Percentiles rank a stretch among this genome's conserved stretches.
phyloP scores from a whole-genome alignment of 164 flowering plant species.

The Kingdonia uniflora region DNA sequence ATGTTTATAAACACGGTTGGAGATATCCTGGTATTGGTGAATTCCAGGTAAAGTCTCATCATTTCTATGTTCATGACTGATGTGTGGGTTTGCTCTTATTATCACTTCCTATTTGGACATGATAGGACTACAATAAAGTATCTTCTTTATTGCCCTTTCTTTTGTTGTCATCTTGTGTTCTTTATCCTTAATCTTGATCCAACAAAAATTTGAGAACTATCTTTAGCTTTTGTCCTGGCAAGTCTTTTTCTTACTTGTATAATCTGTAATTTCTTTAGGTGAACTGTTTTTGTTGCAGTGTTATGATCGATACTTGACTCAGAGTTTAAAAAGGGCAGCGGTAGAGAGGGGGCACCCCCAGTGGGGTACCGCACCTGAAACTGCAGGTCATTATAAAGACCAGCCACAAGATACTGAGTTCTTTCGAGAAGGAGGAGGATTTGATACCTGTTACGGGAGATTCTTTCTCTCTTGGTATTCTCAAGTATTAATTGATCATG shows the following conservation, averaged over 20 bases:
- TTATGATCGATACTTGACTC: conserved; percentile 73
- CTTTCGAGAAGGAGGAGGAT: conserved; percentile 94
- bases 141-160: no score
- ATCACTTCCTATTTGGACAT: neutral
- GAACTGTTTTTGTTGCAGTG: conserved; percentile 38
- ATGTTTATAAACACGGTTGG: conserved; percentile 70
- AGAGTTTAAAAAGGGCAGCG: conserved; percentile 68
- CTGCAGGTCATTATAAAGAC: conserved; percentile 84
- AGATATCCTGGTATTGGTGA: conserved; percentile 80
- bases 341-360: conserved; percentile 76
- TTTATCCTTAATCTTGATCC: no score
- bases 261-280: neutral
- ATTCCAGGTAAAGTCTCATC: conserved; percentile 50
- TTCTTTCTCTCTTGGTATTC: conserved; percentile 92
- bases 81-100: neutral
- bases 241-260: neutral
- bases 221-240: no score
- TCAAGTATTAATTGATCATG: conserved; percentile 66
- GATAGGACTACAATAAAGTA: no score
- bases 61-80: neutral
- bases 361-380: conserved; percentile 87
- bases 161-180: no score
- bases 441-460: conserved; percentile 83
- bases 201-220: no score
- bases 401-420: conserved; percentile 78